Evolutionary conservation across 495 filamentous ascomycete species (phyloP).

Genomic region (Penicillium ucsense): DNA sequence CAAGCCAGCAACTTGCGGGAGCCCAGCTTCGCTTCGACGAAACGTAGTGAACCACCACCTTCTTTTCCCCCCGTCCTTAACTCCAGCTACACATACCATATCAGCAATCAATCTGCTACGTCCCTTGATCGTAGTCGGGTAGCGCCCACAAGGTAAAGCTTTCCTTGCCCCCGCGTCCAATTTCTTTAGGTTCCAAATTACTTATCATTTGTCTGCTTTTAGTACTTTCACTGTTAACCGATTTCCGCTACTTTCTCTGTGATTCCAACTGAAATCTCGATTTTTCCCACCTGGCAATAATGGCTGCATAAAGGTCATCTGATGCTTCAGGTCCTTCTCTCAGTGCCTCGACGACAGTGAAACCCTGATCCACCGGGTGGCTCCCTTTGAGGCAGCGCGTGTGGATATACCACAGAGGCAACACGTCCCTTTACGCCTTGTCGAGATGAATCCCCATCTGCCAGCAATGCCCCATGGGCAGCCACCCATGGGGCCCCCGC

Average conservation of each 20-base stretch:
- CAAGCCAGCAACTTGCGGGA: conserved; percentile 5
- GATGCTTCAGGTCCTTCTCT: conserved; percentile 10
- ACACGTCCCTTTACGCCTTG: conserved; percentile 23
- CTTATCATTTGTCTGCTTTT: conserved; percentile 5
- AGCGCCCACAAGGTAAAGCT: too few relatives aligned
- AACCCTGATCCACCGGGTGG: conserved; percentile 26
- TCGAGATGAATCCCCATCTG: conserved; percentile 48
- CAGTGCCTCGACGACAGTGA: conserved; percentile 7
- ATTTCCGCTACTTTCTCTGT: conserved; percentile 3
- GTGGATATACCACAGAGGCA: conserved; percentile 34
- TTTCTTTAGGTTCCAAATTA: background rate
- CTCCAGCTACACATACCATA: background rate
- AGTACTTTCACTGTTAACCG: conserved; percentile 1
- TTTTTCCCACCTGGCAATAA: conserved; percentile 15
- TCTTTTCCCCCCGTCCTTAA: background rate
- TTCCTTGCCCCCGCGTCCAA: too few relatives aligned
- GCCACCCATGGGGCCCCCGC: conserved; percentile 40
- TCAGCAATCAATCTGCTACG: background rate
- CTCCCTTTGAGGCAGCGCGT: conserved; percentile 37
- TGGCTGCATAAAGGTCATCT: conserved; percentile 28
- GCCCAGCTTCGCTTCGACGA: conserved; percentile 16
- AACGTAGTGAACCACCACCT: conserved; percentile 7
- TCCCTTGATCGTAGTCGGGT: too few relatives aligned
- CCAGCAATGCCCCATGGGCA: conserved; percentile 46
- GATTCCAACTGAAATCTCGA: background rate